Percentiles rank a stretch among this genome's conserved stretches.
These are phyloP conservation scores for Multifurca ochricompacta DNA, from an alignment of 768 basidiomycete genomes.

Conservation along the genomic window DNA sequence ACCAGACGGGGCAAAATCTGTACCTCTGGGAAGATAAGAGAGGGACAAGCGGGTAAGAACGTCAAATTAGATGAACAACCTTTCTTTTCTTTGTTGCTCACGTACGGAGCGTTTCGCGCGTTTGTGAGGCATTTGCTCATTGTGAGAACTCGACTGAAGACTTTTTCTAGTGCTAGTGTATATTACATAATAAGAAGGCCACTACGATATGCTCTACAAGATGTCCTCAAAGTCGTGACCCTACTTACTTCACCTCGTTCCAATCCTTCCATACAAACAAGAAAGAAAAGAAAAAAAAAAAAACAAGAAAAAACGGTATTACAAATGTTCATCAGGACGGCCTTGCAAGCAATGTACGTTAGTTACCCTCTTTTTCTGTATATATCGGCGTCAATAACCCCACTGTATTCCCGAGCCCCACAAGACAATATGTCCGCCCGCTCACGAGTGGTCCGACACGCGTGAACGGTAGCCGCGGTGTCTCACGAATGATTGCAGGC, in stretches of 20 bases:
- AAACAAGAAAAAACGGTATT: background rate
- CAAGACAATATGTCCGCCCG: conserved; percentile 16
- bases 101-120: conserved; percentile 29
- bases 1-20: conserved; percentile 21
- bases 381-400: conserved; percentile 12
- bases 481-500: conserved; percentile 2
- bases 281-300: background rate
- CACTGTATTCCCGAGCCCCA: conserved; percentile 21
- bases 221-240: background rate
- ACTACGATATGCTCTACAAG: background rate
- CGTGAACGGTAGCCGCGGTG: conserved; percentile 20
- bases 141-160: background rate
- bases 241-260: background rate
- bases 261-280: background rate
- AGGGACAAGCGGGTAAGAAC: background rate
- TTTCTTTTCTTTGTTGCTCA: conserved; percentile 25
- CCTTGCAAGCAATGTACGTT: background rate
- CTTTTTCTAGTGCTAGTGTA: background rate
- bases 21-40: conserved; percentile 19
- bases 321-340: background rate
- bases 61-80: conserved; percentile 12
- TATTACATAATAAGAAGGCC: conserved; percentile 10
- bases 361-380: background rate
- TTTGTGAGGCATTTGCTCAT: conserved; percentile 30
- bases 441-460: conserved; percentile 19